A percentile compares a stretch with the other conserved stretches of the same genome.
phyloP scores from a whole-genome alignment of 2,329 filamentous ascomycete genomes.

The Lecanoromycetidae sp. region DNA sequence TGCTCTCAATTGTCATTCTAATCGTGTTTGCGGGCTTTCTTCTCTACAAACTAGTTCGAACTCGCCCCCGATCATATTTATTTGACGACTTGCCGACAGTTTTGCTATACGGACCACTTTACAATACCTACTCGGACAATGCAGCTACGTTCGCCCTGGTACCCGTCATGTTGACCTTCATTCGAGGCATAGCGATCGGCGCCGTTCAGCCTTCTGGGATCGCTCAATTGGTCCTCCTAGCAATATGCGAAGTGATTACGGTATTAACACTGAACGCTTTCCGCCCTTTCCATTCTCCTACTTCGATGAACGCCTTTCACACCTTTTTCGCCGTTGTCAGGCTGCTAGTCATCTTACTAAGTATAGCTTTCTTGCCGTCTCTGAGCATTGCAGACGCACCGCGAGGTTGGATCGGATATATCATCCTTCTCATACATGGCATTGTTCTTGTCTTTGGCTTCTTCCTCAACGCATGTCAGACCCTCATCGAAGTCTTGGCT shows the following conservation, averaged over 20 bases:
- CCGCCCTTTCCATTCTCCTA: slow-evolving; percentile 76
- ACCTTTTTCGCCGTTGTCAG: slow-evolving; percentile 69
- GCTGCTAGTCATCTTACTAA: slow-evolving; percentile 62
- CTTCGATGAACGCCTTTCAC: slow-evolving; percentile 96
- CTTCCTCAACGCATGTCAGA: slow-evolving; percentile 82
- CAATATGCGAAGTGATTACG: slow-evolving; percentile 86
- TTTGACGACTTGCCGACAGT: slow-evolving; percentile 91
- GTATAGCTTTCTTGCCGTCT: slow-evolving; percentile 73
- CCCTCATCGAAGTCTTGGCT: slow-evolving; percentile 75
- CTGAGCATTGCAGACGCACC: slow-evolving; percentile 64
- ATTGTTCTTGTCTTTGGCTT: slow-evolving; percentile 82
- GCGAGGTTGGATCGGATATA: slow-evolving; percentile 92
- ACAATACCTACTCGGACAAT: slow-evolving; percentile 95
- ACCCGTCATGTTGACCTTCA: slow-evolving; percentile 69
- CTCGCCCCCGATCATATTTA: slow-evolving; percentile 70
- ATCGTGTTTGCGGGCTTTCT: slow-evolving; percentile 67
- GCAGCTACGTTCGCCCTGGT: slow-evolving; percentile 82
- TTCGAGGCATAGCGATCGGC: slow-evolving; percentile 81
- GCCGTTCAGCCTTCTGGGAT: slow-evolving; percentile 88
- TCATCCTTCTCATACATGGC: slow-evolving; percentile 74
- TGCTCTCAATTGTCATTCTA: slow-evolving; percentile 60
- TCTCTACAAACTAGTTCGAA: slow-evolving; percentile 65
- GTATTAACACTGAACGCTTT: slow-evolving; percentile 81
- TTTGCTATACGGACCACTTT: slow-evolving; percentile 79
- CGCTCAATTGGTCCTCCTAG: slow-evolving; percentile 80